Evolutionary conservation across 2,329 filamentous ascomycete species (phyloP).

Genomic region (Cucurbitaria berberidis): DNA sequence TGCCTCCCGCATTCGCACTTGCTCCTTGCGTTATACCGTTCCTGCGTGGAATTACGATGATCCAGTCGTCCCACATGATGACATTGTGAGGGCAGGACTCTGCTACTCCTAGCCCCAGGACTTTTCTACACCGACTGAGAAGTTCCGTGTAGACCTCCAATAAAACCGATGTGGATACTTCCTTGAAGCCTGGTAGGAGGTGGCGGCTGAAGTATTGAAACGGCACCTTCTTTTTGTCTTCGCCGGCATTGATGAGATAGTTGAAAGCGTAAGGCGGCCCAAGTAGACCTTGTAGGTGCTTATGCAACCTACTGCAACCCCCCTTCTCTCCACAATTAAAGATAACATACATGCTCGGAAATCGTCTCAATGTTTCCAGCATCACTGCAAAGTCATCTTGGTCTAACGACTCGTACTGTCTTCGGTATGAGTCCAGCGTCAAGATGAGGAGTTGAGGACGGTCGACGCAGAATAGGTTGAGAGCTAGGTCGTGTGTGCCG

Average conservation of each 20-base stretch:
- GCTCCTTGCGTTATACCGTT: slow-evolving; percentile 43
- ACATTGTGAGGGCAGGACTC: slow-evolving; percentile 56
- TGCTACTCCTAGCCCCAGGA: slow-evolving; percentile 13
- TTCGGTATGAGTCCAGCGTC: slow-evolving; percentile 54
- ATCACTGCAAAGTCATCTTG: slow-evolving; percentile 51
- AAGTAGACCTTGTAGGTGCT: slow-evolving; percentile 55
- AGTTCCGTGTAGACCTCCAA: slow-evolving; percentile 26
- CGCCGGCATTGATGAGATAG: slow-evolving; percentile 33
- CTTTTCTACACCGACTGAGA: slow-evolving; percentile 17
- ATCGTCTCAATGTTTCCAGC: slow-evolving; percentile 39
- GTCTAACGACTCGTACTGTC: slow-evolving; percentile 55
- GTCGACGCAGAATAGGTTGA: slow-evolving; percentile 59
- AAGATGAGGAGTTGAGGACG: slow-evolving; percentile 57
- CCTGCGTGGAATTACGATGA: slow-evolving; percentile 57
- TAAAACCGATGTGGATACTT: slow-evolving; percentile 12
- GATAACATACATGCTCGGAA: slow-evolving; percentile 49
- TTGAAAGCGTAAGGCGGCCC: slow-evolving; percentile 42
- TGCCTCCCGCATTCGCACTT: slow-evolving; percentile 55
- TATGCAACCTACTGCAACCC: slow-evolving; percentile 57
- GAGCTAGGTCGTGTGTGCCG: slow-evolving; percentile 53
- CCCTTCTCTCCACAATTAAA: slow-evolving; percentile 56
- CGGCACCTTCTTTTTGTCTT: slow-evolving; percentile 33
- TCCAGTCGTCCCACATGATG: slow-evolving; percentile 52
- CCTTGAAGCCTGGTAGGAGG: slow-evolving; percentile 30
- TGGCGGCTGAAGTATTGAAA: slow-evolving; percentile 46